phyloP scores from a whole-genome alignment of 495 filamentous ascomycete genomes.

The Cladorrhinum samala region DNA sequence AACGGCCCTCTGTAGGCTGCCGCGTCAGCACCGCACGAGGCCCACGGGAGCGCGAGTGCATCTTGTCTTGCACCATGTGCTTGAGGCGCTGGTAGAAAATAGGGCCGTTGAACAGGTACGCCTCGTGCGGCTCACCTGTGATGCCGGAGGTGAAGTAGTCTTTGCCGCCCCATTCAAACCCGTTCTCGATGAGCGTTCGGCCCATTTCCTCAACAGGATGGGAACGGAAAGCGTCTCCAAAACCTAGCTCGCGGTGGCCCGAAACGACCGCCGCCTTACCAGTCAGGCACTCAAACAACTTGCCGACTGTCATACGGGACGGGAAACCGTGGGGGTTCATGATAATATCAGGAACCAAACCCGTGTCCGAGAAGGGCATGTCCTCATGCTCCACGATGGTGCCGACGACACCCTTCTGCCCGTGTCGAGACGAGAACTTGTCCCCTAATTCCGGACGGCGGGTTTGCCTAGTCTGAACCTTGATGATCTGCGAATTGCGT shows the following conservation, averaged over 20 bases:
- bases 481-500: constrained; percentile 70
- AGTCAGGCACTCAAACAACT: constrained; percentile 90
- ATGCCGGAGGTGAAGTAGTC: constrained; percentile 94
- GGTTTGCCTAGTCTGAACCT: constrained; percentile 88
- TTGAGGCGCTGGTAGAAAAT: constrained; percentile 99
- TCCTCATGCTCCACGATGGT: constrained; percentile 94
- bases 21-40: constrained; percentile 88
- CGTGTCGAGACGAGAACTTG: constrained; percentile 97
- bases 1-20: constrained; percentile 94
- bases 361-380: constrained; percentile 90
- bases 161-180: constrained; percentile 93
- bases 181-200: constrained; percentile 71
- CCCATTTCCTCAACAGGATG: constrained; percentile 89
- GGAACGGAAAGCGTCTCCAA: constrained; percentile 93
- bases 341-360: constrained; percentile 93
- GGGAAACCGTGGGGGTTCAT: constrained; percentile 99
- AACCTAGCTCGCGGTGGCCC: constrained; percentile 67
- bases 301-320: constrained; percentile 98
- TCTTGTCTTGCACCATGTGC: constrained; percentile 99
- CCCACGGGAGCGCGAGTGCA: constrained; percentile 90
- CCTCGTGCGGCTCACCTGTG: constrained; percentile 86
- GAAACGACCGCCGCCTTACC: constrained; percentile 87
- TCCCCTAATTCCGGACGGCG: constrained; percentile 90
- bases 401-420: constrained; percentile 97
- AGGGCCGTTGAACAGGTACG: constrained; percentile 96